Evolutionary conservation across 768 basidiomycete genomes (phyloP).

Genomic region (Tricholoma hemisulphureum): DNA sequence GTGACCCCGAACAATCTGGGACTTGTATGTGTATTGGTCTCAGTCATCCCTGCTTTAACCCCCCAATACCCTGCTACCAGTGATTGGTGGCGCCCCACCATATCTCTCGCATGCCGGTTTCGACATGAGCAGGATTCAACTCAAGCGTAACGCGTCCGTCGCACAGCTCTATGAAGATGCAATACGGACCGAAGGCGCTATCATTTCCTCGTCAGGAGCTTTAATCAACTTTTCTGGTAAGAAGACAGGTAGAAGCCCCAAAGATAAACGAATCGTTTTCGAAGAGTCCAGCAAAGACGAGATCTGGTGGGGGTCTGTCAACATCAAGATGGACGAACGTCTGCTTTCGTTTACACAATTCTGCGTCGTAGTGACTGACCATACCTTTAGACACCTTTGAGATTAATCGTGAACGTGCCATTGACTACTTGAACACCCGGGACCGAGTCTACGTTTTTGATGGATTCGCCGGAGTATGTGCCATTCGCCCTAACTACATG

Average conservation of each 20-base stretch:
- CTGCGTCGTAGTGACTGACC: not conserved
- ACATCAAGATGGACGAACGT: conserved; percentile 99
- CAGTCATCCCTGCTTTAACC: conserved; percentile 4
- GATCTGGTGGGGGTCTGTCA: conserved; percentile 99
- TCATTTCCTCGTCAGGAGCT: conserved; percentile 93
- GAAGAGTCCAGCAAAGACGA: conserved; percentile 96
- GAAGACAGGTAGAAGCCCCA: conserved; percentile 97
- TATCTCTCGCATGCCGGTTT: conserved; percentile 99
- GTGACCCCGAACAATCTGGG: conserved; percentile 60
- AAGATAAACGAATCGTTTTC: conserved; percentile 99
- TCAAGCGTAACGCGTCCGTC: conserved; percentile 90
- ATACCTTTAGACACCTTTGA: conserved; percentile 82
- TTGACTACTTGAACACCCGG: conserved; percentile 97
- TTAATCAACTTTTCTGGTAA: conserved; percentile 99
- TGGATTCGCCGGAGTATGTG: conserved; percentile 81
- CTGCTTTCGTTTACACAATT: conserved; percentile 23
- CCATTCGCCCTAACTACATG: conserved; percentile 9
- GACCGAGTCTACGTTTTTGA: conserved; percentile 99
- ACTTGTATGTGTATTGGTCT: conserved; percentile 45
- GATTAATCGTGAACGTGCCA: conserved; percentile 97
- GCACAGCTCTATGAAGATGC: conserved; percentile 97
- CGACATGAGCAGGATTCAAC: conserved; percentile 95
- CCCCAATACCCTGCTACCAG: conserved; percentile 38
- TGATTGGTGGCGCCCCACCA: conserved; percentile 90
- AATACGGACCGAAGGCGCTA: conserved; percentile 96